These are phyloP conservation scores for Globisporangium alternatum DNA, from an alignment of 352 stramenopile genomes.

Conservation along the genomic window DNA sequence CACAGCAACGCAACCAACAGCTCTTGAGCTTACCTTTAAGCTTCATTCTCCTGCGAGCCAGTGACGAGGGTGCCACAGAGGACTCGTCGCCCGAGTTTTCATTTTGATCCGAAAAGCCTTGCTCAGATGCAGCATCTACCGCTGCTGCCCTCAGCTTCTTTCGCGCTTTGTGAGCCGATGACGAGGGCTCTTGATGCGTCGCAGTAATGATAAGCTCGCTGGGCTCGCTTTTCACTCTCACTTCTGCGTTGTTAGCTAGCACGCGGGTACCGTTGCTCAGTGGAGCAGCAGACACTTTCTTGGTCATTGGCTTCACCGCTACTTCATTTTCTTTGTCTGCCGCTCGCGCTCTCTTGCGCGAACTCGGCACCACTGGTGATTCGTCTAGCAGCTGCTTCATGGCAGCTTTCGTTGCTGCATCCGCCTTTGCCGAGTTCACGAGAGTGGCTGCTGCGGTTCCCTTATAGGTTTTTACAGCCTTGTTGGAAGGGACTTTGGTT, in stretches of 20 bases:
- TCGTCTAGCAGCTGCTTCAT: background rate
- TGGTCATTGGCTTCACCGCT: background rate
- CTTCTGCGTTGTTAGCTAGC: background rate
- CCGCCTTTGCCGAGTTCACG: background rate
- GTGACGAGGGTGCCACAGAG: background rate
- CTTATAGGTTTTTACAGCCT: background rate
- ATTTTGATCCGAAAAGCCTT: background rate
- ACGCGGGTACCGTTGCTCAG: background rate
- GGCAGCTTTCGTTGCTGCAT: background rate
- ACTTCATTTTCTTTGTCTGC: background rate
- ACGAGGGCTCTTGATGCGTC: background rate
- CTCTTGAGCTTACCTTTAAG: background rate
- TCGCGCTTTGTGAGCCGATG: background rate
- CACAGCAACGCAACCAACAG: background rate
- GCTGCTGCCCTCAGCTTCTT: background rate
- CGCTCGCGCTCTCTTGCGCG: constrained; percentile 1
- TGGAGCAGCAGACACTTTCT: background rate
- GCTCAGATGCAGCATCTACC: background rate
- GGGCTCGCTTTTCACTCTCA: background rate
- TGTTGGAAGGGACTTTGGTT: background rate
- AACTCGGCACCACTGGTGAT: background rate
- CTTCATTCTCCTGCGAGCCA: background rate
- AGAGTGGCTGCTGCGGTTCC: background rate
- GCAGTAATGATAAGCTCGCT: background rate
- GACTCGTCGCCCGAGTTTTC: background rate